phyloP scores from a whole-genome alignment of 495 filamentous ascomycete genomes.

The Polyplosphaeria fusca region DNA sequence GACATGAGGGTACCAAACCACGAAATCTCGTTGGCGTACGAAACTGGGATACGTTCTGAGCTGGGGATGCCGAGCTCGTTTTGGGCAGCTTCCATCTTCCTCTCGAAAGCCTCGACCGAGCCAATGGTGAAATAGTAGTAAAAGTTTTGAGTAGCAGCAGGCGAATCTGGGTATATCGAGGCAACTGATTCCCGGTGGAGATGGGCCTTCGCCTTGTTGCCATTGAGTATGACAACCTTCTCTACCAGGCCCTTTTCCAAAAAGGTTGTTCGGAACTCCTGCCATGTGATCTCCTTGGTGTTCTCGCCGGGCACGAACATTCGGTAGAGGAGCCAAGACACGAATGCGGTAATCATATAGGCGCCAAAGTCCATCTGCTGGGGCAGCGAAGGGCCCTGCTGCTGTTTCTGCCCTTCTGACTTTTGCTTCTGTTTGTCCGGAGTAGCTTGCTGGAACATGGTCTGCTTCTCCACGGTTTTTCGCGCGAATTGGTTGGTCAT shows the following conservation, averaged over 20 bases:
- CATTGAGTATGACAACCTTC: constrained; percentile 77
- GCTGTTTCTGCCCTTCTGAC: constrained; percentile 43
- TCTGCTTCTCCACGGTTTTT: constrained; percentile 36
- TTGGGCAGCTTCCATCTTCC: constrained; percentile 81
- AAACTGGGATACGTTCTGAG: constrained; percentile 83
- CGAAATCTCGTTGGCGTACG: constrained; percentile 74
- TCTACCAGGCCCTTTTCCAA: constrained; percentile 94
- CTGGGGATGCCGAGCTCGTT: constrained; percentile 78
- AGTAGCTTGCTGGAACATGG: constrained; percentile 10
- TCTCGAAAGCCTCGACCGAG: constrained; percentile 88
- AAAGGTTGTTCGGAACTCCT: constrained; percentile 89
- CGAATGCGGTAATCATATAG: constrained; percentile 54
- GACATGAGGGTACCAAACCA: constrained; percentile 60
- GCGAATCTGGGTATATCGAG: constrained; percentile 77
- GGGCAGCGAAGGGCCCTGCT: constrained; percentile 43
- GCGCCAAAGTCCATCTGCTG: constrained; percentile 54
- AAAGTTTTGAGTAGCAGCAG: constrained; percentile 64
- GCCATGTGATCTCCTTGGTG: constrained; percentile 87
- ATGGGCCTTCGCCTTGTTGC: constrained; percentile 72
- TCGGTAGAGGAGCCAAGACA: constrained; percentile 61
- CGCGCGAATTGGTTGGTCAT: constrained; percentile 47
- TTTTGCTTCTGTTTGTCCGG: constrained; percentile 40
- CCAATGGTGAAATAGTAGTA: constrained; percentile 94
- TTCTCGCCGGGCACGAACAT: constrained; percentile 63
- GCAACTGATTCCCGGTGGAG: constrained; percentile 77